These are phyloP conservation scores for Coemansia sp. DNA, from an alignment of 192 early-diverging fungal species.

Conservation along the genomic window DNA sequence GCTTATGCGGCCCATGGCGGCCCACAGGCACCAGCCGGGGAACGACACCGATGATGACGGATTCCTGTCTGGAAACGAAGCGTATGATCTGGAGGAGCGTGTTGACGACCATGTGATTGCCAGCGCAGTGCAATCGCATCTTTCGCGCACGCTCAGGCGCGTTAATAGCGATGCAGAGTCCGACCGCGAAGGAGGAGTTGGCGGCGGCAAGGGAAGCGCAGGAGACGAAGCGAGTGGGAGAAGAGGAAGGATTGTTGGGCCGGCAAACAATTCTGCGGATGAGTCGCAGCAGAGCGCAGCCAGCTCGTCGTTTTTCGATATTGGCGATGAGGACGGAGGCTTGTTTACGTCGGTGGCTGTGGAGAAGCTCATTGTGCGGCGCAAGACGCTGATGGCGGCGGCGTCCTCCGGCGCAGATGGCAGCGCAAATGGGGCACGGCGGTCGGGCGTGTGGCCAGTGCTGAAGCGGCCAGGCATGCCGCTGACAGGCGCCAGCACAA, in stretches of 20 bases:
- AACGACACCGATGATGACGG: slow-evolving; percentile 21
- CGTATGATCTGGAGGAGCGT: slow-evolving; percentile 35
- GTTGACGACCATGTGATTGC: slow-evolving; percentile 29
- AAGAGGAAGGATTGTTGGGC: not conserved
- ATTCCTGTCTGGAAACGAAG: slow-evolving; percentile 9
- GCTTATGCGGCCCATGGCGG: slow-evolving; percentile 41
- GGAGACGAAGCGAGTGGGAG: not conserved
- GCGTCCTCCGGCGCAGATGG: not conserved
- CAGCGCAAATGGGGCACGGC: not conserved
- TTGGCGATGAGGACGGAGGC: slow-evolving; percentile 4
- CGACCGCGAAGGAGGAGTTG: not conserved
- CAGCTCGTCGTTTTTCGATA: not conserved
- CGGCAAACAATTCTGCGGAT: not conserved
- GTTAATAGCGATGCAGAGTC: slow-evolving; percentile 34
- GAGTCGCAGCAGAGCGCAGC: slow-evolving; percentile 8
- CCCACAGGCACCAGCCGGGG: not conserved
- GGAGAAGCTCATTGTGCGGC: slow-evolving; percentile 46
- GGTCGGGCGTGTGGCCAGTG: not conserved
- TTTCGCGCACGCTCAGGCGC: slow-evolving; percentile 16
- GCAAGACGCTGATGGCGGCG: slow-evolving; percentile 16
- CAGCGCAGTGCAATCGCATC: slow-evolving; percentile 23
- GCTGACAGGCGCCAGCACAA: slow-evolving; percentile 9
- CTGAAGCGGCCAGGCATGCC: slow-evolving; percentile 33
- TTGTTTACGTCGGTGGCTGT: slow-evolving; percentile 34
- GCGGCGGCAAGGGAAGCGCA: not conserved